A percentile compares a stretch with the other conserved stretches of the same genome.
These are phyloP conservation scores for Kwoniella shivajii DNA, from an alignment of 1,284 basidiomycete genomes.

Conservation along the genomic window DNA sequence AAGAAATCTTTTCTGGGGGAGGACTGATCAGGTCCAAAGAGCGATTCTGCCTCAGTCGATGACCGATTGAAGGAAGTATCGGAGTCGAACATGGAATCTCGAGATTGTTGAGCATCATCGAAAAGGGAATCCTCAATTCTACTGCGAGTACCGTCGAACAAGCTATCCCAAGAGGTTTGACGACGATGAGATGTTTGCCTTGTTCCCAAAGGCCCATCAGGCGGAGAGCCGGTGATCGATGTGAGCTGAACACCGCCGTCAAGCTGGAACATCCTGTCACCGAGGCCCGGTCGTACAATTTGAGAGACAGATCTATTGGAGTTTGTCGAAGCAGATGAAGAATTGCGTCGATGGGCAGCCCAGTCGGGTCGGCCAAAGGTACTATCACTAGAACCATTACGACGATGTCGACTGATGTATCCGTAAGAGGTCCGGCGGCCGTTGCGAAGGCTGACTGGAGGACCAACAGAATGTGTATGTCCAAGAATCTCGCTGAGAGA, in stretches of 20 bases:
- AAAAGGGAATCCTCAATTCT: slow-evolving; percentile 65
- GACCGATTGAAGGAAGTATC: slow-evolving; percentile 61
- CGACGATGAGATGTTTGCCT: neutral
- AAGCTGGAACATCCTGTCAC: slow-evolving; percentile 83
- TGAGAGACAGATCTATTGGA: slow-evolving; percentile 66
- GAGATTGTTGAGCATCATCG: slow-evolving; percentile 56
- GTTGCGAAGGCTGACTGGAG: slow-evolving; percentile 72
- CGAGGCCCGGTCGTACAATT: slow-evolving; percentile 71
- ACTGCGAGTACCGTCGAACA: slow-evolving; percentile 24
- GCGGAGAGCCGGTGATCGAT: slow-evolving; percentile 70
- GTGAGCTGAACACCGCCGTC: slow-evolving; percentile 64
- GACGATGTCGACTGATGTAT: slow-evolving; percentile 50
- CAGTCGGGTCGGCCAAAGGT: slow-evolving; percentile 65
- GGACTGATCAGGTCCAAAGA: slow-evolving; percentile 60
- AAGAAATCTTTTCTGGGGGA: slow-evolving; percentile 22
- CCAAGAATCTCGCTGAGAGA: slow-evolving; percentile 59
- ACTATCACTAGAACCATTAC: slow-evolving; percentile 61
- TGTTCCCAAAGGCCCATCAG: slow-evolving; percentile 43
- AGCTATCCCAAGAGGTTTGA: slow-evolving; percentile 41
- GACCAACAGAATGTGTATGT: slow-evolving; percentile 39
- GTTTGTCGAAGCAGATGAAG: slow-evolving; percentile 63
- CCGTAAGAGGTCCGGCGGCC: slow-evolving; percentile 41
- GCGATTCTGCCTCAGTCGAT: slow-evolving; percentile 61
- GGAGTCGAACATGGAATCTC: slow-evolving; percentile 53
- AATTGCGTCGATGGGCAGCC: slow-evolving; percentile 65